Evolutionary conservation across 1,139 yeast species (phyloP).

Genomic region (Blastobotrys niveus): DNA sequence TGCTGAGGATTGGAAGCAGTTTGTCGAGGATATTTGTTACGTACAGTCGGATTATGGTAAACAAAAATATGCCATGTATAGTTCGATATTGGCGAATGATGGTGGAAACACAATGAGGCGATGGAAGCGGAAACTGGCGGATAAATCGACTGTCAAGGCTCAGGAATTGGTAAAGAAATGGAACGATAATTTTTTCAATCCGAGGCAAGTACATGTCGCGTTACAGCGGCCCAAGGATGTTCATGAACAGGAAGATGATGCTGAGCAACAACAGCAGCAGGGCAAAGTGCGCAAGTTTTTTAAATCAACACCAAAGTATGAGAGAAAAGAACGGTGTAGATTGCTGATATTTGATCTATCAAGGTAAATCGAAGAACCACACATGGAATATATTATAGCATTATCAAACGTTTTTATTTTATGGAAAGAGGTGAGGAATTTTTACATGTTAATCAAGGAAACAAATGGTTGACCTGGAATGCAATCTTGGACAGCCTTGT

Average conservation of each 20-base stretch:
- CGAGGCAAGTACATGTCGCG: constrained; percentile 8
- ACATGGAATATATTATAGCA: not conserved
- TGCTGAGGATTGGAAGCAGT: constrained; percentile 11
- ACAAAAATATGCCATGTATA: not conserved
- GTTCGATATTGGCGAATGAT: not conserved
- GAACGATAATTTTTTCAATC: constrained; percentile 14
- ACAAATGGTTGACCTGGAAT: constrained; percentile 95
- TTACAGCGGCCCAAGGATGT: constrained; percentile 13
- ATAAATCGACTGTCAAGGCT: constrained; percentile 1
- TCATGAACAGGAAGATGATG: constrained; percentile 1
- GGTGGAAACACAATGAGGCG: not conserved
- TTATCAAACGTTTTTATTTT: too few relatives aligned
- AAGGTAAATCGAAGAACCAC: not conserved
- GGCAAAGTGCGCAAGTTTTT: too few relatives aligned
- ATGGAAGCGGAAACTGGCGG: not conserved
- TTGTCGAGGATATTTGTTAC: constrained; percentile 12
- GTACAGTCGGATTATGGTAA: constrained; percentile 3
- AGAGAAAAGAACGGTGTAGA: not conserved
- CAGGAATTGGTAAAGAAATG: constrained; percentile 10
- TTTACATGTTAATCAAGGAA: constrained; percentile 51
- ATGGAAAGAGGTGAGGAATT: too few relatives aligned
- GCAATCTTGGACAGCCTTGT: constrained; percentile 74
- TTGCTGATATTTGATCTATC: constrained; percentile 1
- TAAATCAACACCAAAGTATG: not conserved
- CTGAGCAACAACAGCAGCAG: not conserved